A percentile compares a stretch with the other conserved stretches of the same genome.
These are phyloP conservation scores for Ustilago xerochloae DNA, from an alignment of 1,284 basidiomycete species.

Conservation along the genomic window DNA sequence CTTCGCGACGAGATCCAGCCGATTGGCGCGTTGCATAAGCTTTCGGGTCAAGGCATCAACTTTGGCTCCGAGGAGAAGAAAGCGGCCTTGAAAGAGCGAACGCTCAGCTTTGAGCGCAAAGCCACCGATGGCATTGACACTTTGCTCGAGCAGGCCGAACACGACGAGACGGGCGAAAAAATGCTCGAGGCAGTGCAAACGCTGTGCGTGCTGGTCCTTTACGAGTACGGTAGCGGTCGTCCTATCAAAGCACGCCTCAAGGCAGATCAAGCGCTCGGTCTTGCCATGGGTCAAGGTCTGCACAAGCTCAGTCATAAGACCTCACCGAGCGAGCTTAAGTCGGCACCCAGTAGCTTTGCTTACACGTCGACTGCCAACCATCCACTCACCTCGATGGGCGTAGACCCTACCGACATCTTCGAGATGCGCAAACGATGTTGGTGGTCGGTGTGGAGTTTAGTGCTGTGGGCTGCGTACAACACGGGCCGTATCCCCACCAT, in stretches of 20 bases:
- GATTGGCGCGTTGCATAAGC: conserved; percentile 39
- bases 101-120: conserved; percentile 47
- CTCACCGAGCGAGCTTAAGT: conserved; percentile 19
- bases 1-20: conserved; percentile 54
- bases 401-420: conserved; percentile 43
- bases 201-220: conserved; percentile 55
- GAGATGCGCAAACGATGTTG: conserved; percentile 64
- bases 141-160: conserved; percentile 51
- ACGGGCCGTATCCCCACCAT: conserved; percentile 60
- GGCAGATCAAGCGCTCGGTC: conserved; percentile 61
- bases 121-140: conserved; percentile 56
- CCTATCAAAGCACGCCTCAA: conserved; percentile 62
- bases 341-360: conserved; percentile 43
- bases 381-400: conserved; percentile 36
- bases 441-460: conserved; percentile 62
- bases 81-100: conserved; percentile 40
- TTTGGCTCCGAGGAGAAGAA: conserved; percentile 55
- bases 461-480: conserved; percentile 61
- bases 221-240: conserved; percentile 61
- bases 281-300: conserved; percentile 62
- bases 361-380: conserved; percentile 30
- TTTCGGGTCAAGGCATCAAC: conserved; percentile 48
- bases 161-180: conserved; percentile 35
- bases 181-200: conserved; percentile 60
- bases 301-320: conserved; percentile 51